Base-by-base conservation (phyloP, 2,329 filamentous ascomycete species). In the Pyrenophora tritici-repentis region DNA sequence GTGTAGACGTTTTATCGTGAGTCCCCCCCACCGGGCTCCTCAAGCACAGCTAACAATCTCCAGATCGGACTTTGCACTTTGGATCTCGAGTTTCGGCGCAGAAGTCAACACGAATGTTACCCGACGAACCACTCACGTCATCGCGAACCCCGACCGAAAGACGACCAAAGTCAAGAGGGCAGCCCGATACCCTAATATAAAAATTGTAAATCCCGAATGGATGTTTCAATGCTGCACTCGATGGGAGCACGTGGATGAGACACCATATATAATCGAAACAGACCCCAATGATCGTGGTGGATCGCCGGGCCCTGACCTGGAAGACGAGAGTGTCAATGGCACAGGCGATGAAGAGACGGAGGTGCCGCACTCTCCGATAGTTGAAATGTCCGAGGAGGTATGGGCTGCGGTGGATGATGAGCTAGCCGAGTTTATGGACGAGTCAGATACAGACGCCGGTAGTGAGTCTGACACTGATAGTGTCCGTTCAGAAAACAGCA, bases 151-250 rank as follows among this genome's bases (percentile, higher is more conserved):
- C 14, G 80, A 83, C 13, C 81, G 88, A 18, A 86, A 92, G 17
- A 97, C 94, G 0, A 88, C 90, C 45, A 99, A 99, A 75, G 91
- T 97, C 36, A 87, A 90, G 40, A 88, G 92, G 72, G 94, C 94
- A 0, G 87, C 89, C 12, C 85, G 86, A 57, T 88, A 91, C 47
- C 80, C 88, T 0, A 84, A 85, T 43, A 89, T 97, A 73, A 92
- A 91, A 71, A 96, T 99, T 51, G 94, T 99, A 40, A 91, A 88
- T 62, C 89, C 91, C 45, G 86, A 90, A 64, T 99, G 94, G 94
- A 84, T 99, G 24, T 82, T 87, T 26, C 88, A 92, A 61, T 95
- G 87, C 47, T 85, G 97, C 57, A 88, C 86, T 20, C 87, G 88
- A 70, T 99, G 94, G 94, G 80, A 83, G 56, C 86, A 84, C 49